Evolutionary conservation across 129 eudicot species (phyloP).

Genomic region (Daucus carota): DH1_v3.0 NC_030388.2:30644501-30645000

Average conservation of each 20-base stretch:
- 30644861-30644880: background rate
- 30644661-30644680: conserved; percentile 54
- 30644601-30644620: background rate
- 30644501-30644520: background rate
- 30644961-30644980: background rate
- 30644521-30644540: background rate
- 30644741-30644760: conserved; percentile 93
- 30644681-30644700: conserved; percentile 68
- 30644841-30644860: background rate
- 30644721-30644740: conserved; percentile 66
- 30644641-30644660: conserved; percentile 37
- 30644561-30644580: background rate
- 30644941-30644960: too few species aligned
- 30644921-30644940: background rate
- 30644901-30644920: background rate
- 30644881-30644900: background rate
- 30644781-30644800: too few species aligned
- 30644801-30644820: background rate
- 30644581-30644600: background rate
- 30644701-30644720: conserved; percentile 91
- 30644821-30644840: background rate
- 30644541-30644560: background rate
- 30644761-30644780: too few species aligned
- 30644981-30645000: background rate
- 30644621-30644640: background rate